A percentile compares a stretch with the other conserved stretches of the same genome.
Evolutionary conservation across 768 basidiomycete species (phyloP).

Genomic region (Boletus tomentosulus): DNA sequence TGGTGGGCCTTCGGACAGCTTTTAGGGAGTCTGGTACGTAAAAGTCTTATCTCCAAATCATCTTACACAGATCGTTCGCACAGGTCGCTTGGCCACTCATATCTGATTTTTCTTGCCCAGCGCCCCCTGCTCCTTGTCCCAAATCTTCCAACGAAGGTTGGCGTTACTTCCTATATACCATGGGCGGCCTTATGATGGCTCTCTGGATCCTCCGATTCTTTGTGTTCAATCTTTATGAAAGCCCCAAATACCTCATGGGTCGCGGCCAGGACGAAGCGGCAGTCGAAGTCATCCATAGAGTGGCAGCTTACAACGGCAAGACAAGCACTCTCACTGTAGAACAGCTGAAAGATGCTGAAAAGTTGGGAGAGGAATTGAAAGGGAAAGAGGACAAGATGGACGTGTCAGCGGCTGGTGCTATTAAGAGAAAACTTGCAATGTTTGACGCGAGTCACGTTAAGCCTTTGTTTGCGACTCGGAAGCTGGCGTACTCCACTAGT

Average conservation of each 20-base stretch:
- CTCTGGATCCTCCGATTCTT: conserved; percentile 62
- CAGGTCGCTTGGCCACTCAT: conserved; percentile 73
- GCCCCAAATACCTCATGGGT: conserved; percentile 69
- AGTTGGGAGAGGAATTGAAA: conserved; percentile 5
- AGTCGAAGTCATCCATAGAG: conserved; percentile 54
- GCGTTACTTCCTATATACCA: conserved; percentile 70
- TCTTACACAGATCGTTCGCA: background rate
- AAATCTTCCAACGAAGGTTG: conserved; percentile 62
- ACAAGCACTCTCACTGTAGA: conserved; percentile 47
- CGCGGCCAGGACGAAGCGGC: conserved; percentile 60
- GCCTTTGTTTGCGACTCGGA: conserved; percentile 47
- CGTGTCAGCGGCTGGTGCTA: conserved; percentile 35
- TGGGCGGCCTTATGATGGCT: conserved; percentile 67
- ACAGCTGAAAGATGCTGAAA: conserved; percentile 35
- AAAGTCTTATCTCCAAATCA: background rate
- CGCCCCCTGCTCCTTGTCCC: conserved; percentile 45
- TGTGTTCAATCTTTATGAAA: conserved; percentile 63
- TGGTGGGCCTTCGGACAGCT: conserved; percentile 83
- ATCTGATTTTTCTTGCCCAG: conserved; percentile 59
- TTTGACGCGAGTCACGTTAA: conserved; percentile 43
- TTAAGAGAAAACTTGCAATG: conserved; percentile 36
- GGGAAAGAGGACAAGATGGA: conserved; percentile 24
- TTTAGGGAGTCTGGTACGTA: conserved; percentile 45
- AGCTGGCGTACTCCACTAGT: conserved; percentile 48
- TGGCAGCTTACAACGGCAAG: conserved; percentile 59